Conservation (phyloP, 306 rosid species). For the Pterocarpus santalinus region DNA sequence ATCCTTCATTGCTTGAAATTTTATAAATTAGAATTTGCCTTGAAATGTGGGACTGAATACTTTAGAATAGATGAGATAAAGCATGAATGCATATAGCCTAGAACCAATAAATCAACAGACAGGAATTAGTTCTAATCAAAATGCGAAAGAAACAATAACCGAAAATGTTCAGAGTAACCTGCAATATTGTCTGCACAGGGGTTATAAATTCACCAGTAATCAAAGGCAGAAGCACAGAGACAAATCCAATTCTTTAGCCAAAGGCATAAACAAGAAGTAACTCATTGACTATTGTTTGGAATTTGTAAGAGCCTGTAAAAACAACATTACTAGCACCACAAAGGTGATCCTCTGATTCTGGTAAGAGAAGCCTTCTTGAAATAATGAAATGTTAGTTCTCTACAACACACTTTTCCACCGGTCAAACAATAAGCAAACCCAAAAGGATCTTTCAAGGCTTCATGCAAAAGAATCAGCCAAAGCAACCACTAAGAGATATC, state of each 20-base stretch:
- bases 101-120: conserved; percentile 7
- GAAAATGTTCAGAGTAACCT: neutral
- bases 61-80: neutral
- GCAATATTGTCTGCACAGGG: neutral
- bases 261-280: too few relatives aligned
- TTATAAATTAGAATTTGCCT: conserved; percentile 5
- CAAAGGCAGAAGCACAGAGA: conserved; percentile 4
- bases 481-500: too few relatives aligned
- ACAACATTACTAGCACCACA: neutral
- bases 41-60: conserved; percentile 12
- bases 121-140: neutral
- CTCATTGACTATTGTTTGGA: neutral
- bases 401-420: conserved; percentile 1
- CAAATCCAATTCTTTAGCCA: too few relatives aligned
- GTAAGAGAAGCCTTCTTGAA: neutral
- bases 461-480: too few relatives aligned
- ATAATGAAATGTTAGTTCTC: neutral
- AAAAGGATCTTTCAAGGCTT: neutral
- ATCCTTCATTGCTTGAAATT: conserved; percentile 19
- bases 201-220: conserved; percentile 12
- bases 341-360: neutral
- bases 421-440: conserved; percentile 6
- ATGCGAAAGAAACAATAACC: conserved; percentile 6
- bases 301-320: neutral
- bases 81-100: conserved; percentile 7